Evolutionary conservation across 768 basidiomycete genomes (phyloP).

Genomic region (Pisolithus marmoratus): DNA sequence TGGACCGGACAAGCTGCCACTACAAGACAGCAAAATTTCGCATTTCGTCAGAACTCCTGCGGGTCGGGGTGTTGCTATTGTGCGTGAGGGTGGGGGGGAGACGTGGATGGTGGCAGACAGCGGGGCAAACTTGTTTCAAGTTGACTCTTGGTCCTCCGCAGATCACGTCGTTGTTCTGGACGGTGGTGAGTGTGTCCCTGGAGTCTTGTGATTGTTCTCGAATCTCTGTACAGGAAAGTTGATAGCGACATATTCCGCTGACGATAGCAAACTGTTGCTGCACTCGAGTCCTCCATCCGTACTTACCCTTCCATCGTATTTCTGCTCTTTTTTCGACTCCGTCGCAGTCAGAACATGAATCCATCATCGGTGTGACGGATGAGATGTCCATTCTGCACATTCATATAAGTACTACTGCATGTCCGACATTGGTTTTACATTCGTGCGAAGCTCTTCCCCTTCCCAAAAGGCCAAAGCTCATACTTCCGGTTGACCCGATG

Average conservation of each 20-base stretch:
- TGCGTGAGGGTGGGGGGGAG: conserved; percentile 58
- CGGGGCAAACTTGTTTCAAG: conserved; percentile 43
- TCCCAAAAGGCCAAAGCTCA: conserved; percentile 39
- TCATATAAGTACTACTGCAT: conserved; percentile 31
- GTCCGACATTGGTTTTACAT: conserved; percentile 38
- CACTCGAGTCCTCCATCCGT: conserved; percentile 42
- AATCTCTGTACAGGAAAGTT: conserved; percentile 36
- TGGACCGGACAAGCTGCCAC: conserved; percentile 32
- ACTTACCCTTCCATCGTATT: conserved; percentile 45
- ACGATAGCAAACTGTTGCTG: conserved; percentile 44
- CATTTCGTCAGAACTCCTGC: conserved; percentile 75
- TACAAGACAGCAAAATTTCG: conserved; percentile 49
- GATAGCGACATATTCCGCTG: conserved; percentile 54
- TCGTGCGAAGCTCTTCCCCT: conserved; percentile 52
- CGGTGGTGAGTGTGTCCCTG: conserved; percentile 39
- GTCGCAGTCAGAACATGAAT: conserved; percentile 43
- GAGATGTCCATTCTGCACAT: conserved; percentile 57
- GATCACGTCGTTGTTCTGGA: conserved; percentile 70
- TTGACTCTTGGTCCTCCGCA: conserved; percentile 47
- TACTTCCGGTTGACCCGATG: conserved; percentile 85
- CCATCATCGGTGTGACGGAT: conserved; percentile 62
- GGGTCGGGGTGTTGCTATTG: conserved; percentile 66
- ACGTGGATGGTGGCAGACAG: conserved; percentile 51
- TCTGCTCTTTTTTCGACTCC: conserved; percentile 64
- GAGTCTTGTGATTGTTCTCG: conserved; percentile 7